These are phyloP conservation scores for Graphilbum sp. DNA, from an alignment of 2,329 filamentous ascomycete genomes.

Conservation along the genomic window DNA sequence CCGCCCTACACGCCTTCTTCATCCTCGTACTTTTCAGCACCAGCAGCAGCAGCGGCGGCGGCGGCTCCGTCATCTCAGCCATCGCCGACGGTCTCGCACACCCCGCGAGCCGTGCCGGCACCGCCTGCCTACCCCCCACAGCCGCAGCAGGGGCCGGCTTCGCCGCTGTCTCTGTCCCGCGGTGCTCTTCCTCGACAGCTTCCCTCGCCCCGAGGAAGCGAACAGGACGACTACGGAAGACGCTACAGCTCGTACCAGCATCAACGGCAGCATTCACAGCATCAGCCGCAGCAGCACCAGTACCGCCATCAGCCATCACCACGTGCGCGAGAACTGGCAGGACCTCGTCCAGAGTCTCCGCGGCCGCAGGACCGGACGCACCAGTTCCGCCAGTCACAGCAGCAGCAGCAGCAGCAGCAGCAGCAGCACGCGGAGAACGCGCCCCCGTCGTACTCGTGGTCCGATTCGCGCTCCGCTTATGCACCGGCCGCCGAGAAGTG, in stretches of 20 bases:
- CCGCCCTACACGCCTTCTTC: no score
- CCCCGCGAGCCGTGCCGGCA: neutral
- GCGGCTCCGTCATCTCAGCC: neutral
- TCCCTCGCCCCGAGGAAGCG: neutral
- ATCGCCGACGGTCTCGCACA: neutral
- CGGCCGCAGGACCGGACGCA: no score
- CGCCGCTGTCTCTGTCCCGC: neutral
- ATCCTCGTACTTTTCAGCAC: neutral
- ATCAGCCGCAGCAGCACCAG: neutral
- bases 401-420: neutral
- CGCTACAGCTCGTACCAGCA: no score
- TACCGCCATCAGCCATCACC: no score
- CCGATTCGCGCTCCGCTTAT: slow-evolving; percentile 3
- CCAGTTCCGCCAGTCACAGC: neutral
- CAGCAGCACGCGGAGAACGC: neutral
- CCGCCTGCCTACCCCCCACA: neutral
- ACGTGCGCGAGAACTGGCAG: no score
- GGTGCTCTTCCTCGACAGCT: neutral
- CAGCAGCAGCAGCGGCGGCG: neutral
- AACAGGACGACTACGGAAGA: neutral
- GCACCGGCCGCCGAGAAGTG: slow-evolving; percentile 3
- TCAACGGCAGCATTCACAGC: neutral
- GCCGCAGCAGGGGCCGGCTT: neutral
- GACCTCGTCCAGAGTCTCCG: no score
- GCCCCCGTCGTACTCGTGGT: slow-evolving; percentile 1